A percentile compares a stretch with the other conserved stretches of the same genome.
phyloP scores from a whole-genome alignment of 1,139 yeast species.

The Hemisphaericaspora subhashii region DNA sequence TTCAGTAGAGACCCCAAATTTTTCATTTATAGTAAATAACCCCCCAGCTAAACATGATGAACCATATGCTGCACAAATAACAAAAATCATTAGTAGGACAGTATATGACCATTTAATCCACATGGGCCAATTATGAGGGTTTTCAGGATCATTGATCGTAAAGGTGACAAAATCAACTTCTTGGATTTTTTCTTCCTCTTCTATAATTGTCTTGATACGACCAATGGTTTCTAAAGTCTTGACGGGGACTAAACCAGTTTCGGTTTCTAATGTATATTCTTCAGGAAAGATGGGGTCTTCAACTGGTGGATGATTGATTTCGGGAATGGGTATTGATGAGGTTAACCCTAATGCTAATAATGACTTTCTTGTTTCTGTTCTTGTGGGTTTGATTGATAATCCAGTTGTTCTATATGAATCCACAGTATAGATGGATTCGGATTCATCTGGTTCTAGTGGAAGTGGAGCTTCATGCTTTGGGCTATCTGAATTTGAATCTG shows the following conservation, averaged over 20 bases:
- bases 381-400: conserved; percentile 12
- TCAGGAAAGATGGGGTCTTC: conserved; percentile 80
- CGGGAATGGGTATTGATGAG: conserved; percentile 52
- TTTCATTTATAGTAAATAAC: conserved; percentile 58
- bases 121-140: conserved; percentile 81
- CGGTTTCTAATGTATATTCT: conserved; percentile 84
- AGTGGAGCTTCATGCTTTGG: neutral
- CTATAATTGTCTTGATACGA: conserved; percentile 44
- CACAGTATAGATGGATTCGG: neutral
- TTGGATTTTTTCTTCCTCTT: conserved; percentile 27
- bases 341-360: conserved; percentile 62
- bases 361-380: conserved; percentile 72
- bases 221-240: conserved; percentile 69
- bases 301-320: conserved; percentile 61
- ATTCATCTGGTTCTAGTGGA: conserved; percentile 1
- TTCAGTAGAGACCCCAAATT: conserved; percentile 68
- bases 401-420: neutral
- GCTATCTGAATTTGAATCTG: neutral
- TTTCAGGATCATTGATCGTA: conserved; percentile 71
- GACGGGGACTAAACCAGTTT: conserved; percentile 82
- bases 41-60: conserved; percentile 91
- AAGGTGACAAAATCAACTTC: conserved; percentile 84
- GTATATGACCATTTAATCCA: conserved; percentile 67
- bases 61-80: conserved; percentile 86
- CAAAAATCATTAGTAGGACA: conserved; percentile 60